These are phyloP conservation scores for Penicillium desertorum DNA, from an alignment of 495 filamentous ascomycete species.

Conservation along the genomic window DNA sequence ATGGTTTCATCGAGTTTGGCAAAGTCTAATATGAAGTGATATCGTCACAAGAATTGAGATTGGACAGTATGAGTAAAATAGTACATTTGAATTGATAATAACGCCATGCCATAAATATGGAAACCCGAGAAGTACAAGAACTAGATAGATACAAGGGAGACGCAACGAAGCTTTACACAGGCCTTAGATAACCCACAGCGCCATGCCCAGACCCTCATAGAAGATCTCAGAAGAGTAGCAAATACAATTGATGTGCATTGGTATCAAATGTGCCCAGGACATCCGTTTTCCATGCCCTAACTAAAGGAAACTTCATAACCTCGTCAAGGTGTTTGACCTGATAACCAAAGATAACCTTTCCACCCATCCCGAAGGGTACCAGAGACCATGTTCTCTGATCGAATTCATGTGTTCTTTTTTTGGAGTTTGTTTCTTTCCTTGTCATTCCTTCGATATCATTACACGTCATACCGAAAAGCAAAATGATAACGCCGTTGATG, in stretches of 20 bases:
- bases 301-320: background rate
- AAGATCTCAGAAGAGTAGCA: background rate
- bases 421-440: background rate
- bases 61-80: background rate
- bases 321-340: background rate
- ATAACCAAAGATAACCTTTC: conserved; percentile 3
- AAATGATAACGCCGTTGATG: conserved; percentile 14
- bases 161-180: background rate
- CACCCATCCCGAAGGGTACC: background rate
- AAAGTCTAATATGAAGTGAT: too few relatives aligned
- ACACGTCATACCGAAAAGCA: conserved; percentile 20
- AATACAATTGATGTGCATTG: conserved; percentile 1
- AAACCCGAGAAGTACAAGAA: background rate
- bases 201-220: background rate
- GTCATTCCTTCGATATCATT: conserved; percentile 19
- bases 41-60: background rate
- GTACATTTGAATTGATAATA: background rate
- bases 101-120: background rate
- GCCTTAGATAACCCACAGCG: background rate
- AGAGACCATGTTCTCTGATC: background rate
- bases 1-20: too few relatives aligned
- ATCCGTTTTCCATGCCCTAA: background rate
- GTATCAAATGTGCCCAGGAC: background rate
- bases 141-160: conserved; percentile 1
- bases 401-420: background rate